Percentiles rank a stretch among this genome's conserved stretches.
Evolutionary conservation across 257 asterid genomes (phyloP).

Genomic region (Lycium ferocissimum): DNA sequence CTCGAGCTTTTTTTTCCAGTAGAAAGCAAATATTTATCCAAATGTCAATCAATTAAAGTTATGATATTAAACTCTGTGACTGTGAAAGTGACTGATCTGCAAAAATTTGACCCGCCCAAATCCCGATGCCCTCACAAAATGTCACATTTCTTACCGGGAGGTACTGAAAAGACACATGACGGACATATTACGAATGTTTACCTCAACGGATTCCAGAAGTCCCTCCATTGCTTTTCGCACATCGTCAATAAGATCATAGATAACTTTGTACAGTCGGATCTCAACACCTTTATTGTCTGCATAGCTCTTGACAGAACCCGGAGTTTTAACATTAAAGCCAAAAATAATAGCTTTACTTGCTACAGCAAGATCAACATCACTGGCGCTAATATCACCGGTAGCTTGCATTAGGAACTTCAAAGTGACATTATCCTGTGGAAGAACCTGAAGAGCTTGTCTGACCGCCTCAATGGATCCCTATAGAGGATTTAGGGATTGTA

Average conservation of each 20-base stretch:
- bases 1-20: background rate
- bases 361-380: conserved; percentile 95
- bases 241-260: conserved; percentile 95
- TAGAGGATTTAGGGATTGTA: conserved; percentile 31
- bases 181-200: conserved; percentile 35
- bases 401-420: conserved; percentile 92
- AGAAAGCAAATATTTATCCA: background rate
- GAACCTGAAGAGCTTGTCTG: conserved; percentile 89
- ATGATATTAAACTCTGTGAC: background rate
- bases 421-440: conserved; percentile 91
- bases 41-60: background rate
- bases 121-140: background rate
- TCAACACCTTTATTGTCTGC: conserved; percentile 81
- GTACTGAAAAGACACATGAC: background rate
- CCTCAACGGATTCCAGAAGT: conserved; percentile 91
- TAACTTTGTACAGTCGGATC: conserved; percentile 79
- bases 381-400: conserved; percentile 83
- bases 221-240: conserved; percentile 97
- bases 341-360: conserved; percentile 89
- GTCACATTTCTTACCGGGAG: background rate
- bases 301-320: conserved; percentile 85
- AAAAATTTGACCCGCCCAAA: background rate
- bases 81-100: background rate
- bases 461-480: conserved; percentile 96
- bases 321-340: conserved; percentile 82